These are phyloP conservation scores for Hypholoma fasciculare DNA, from an alignment of 768 basidiomycete genomes.

Conservation along the genomic window DNA sequence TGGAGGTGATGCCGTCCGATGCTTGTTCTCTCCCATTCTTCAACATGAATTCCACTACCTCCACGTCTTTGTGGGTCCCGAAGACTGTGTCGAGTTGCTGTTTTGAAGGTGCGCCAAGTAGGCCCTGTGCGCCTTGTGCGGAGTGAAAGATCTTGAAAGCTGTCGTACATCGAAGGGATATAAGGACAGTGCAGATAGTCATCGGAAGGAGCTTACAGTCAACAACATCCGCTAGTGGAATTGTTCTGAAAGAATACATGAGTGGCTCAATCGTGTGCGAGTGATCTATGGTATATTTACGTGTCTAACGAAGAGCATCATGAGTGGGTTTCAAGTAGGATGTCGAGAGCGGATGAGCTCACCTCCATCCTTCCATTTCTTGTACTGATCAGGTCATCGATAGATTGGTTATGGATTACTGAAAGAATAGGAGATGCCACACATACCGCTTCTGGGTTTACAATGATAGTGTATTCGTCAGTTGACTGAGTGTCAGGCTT, in stretches of 20 bases:
- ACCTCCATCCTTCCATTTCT: constrained; percentile 84
- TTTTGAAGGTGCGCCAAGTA: constrained; percentile 71
- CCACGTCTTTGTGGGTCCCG: constrained; percentile 60
- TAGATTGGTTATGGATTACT: constrained; percentile 10
- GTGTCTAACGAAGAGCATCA: constrained; percentile 47
- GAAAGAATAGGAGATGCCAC: not conserved
- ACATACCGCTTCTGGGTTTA: constrained; percentile 64
- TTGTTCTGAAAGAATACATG: constrained; percentile 44
- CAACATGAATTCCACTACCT: constrained; percentile 61
- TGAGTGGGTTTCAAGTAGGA: constrained; percentile 12
- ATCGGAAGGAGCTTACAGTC: constrained; percentile 57
- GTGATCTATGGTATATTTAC: constrained; percentile 41
- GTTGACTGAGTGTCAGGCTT: constrained; percentile 73
- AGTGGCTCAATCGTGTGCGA: not conserved
- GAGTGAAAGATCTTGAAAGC: constrained; percentile 76
- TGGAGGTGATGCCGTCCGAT: constrained; percentile 41
- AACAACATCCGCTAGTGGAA: constrained; percentile 75
- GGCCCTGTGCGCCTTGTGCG: constrained; percentile 75
- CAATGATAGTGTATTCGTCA: constrained; percentile 72
- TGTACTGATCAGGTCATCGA: constrained; percentile 44
- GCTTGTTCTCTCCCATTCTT: constrained; percentile 61
- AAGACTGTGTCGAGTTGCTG: constrained; percentile 82
- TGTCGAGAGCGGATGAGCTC: constrained; percentile 20
- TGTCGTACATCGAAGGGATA: constrained; percentile 21
- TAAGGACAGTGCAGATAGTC: not conserved